These are phyloP conservation scores for Curvularia sp. DNA, from an alignment of 2,329 filamentous ascomycete species.

Conservation along the genomic window DNA sequence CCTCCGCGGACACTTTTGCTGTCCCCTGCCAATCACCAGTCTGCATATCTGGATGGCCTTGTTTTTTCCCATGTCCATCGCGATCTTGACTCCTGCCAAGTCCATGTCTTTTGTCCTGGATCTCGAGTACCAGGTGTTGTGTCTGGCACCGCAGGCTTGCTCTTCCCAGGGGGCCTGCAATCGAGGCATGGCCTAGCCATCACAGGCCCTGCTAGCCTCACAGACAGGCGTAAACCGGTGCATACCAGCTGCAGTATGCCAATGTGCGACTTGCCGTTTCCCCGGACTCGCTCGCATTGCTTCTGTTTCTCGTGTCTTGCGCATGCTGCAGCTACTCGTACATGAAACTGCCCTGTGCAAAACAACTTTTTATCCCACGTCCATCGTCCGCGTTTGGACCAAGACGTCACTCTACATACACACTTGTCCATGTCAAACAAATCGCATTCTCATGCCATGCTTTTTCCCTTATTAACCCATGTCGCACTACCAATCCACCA, in stretches of 20 bases:
- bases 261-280: slow-evolving; percentile 1
- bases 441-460: background rate
- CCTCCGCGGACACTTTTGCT: slow-evolving; percentile 2
- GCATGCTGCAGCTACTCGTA: background rate
- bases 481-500: background rate
- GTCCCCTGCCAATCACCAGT: slow-evolving; percentile 9
- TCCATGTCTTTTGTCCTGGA: background rate
- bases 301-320: background rate
- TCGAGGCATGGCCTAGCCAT: background rate
- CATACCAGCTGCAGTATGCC: background rate
- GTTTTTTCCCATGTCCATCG: slow-evolving; percentile 15
- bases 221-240: background rate
- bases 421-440: background rate
- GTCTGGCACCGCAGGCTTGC: background rate
- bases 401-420: background rate
- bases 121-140: background rate
- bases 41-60: slow-evolving; percentile 1
- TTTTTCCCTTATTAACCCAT: background rate
- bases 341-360: slow-evolving; percentile 1
- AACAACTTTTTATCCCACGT: background rate
- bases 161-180: background rate
- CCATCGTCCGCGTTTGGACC: background rate
- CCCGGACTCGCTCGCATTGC: slow-evolving; percentile 4
- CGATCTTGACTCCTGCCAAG: slow-evolving; percentile 1
- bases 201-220: background rate